Evolutionary conservation across 352 stramenopile species (phyloP), one percentile per base, ranked within the genome.

Genomic region (Phytophthora sp.): DNA sequence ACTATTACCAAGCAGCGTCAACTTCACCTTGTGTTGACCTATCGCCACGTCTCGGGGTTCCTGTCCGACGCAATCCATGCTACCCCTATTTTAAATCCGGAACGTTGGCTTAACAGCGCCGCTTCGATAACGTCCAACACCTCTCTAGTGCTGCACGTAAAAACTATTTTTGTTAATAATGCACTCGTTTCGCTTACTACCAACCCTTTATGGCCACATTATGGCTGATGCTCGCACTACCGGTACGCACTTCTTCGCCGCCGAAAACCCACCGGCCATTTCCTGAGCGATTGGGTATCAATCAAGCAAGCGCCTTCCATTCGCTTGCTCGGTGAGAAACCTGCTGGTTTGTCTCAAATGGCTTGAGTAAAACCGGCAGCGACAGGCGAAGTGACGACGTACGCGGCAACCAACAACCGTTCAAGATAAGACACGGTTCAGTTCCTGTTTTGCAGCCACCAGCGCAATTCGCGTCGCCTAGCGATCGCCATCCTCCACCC

Each of bases 311-410:
- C 33, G 12, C 13, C 11, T 1, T 18, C 9, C 29, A 33, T 13
- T 63, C 35, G 31, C 49, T 44, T 39, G 31, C 33, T 46, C 15
- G 20, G 29, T 46, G 54, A 62, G 41, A 55, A 62, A 44, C 15
- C 29, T 36, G 12, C 12, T 5, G 16, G 29, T 1, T 30, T 61
- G 54, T 62, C 54, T 30, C 55, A 63, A 39, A 21, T 53, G 23
- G 27, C 54, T 27, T 33, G 7, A 29, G 16, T 59, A 20, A 46
- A 62, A 62, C 30, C 20, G 41, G 16, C 41, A 18, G 27, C 55
- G 44, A 64, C 56, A 64, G 57, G 46, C 57, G 57, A 57, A 50
- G 44, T 23, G 49, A 58, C 57, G 46, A 52, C 57, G 44, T 54
- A 31, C 18, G 24, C 16, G 18, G 47, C 18, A n/a, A 9, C 39